phyloP scores from a whole-genome alignment of 2,329 filamentous ascomycete genomes.

The Didymosphaeria variabile region DNA sequence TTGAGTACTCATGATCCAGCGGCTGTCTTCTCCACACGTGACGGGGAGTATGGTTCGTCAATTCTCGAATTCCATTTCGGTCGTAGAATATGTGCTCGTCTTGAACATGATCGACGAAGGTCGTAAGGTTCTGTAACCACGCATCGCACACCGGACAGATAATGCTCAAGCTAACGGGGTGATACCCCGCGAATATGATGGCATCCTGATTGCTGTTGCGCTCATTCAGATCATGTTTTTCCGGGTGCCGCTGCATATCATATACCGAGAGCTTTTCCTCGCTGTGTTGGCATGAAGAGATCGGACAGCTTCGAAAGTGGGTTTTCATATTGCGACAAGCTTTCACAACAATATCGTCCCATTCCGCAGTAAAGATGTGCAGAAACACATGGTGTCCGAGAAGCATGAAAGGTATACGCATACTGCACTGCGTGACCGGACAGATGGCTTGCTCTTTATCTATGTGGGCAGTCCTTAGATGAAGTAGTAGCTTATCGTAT shows the following conservation, averaged over 20 bases:
- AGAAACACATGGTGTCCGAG: not conserved
- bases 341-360: not conserved
- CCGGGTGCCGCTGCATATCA: not conserved
- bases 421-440: not conserved
- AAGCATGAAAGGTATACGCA: not conserved
- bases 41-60: too few species aligned
- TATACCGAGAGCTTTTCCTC: not conserved
- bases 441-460: conserved; percentile 16
- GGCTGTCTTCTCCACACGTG: not conserved
- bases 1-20: not conserved
- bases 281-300: not conserved
- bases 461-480: conserved; percentile 14
- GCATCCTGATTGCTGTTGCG: not conserved
- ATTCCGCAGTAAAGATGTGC: not conserved
- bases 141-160: conserved; percentile 15
- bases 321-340: not conserved
- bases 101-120: not conserved
- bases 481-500: conserved; percentile 15
- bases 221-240: not conserved
- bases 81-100: not conserved
- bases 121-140: too few species aligned
- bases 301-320: conserved; percentile 1
- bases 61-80: not conserved
- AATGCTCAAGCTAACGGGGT: conserved; percentile 1
- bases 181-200: conserved; percentile 11